Evolutionary conservation across 352 stramenopile species (phyloP), one percentile per base, ranked within the genome.

Genomic region (Phytophthora europaea): DNA sequence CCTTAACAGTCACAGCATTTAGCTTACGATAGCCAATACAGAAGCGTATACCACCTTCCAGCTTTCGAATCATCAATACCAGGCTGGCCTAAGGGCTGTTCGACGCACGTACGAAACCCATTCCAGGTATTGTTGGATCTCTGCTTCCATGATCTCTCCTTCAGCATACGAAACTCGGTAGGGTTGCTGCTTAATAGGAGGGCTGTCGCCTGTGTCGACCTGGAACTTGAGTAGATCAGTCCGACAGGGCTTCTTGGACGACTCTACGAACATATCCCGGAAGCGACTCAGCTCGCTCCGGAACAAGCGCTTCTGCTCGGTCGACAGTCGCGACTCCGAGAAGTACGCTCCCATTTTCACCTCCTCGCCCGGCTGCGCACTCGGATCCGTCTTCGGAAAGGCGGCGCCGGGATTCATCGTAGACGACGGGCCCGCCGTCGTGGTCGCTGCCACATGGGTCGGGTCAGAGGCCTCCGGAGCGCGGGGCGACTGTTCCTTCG

Each of bases 21-120:
- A 70, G 13, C 15, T 20, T n/a, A 1, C 54, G 28, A 15, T 70
- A 70, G 33, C 65, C 63, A 45, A 70, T 70, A 20, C 63, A 64
- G 22, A 70, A 64, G 1, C 43, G 63, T 15, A 70, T 59, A 6
- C 62, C 62, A 26, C 23, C 23, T 1, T 26, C 23, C 2, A 2
- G 2, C 23, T 26, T 26, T 26, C 23, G 23, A 26, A 26, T 26
- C 23, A 64, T 70, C 3, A 70, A 8, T 7, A 43, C 57, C 3
- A 28, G 47, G 22, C 59, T 66, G 3, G 59, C 47, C 59, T n/a
- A 66, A 4, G 59, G 59, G 13, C 59, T 66, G 4, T 2, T 34
- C 2, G 59, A 66, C 0, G 45, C 45, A 12, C 31, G 58, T 2
- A 65, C 47, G 6, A 57, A 12, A 1, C 58, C 58, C 18, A 65